Evolutionary conservation across 495 filamentous ascomycete species (phyloP), one percentile per base, ranked within the genome.

Genomic region (Cairneyella variabilis): DNA sequence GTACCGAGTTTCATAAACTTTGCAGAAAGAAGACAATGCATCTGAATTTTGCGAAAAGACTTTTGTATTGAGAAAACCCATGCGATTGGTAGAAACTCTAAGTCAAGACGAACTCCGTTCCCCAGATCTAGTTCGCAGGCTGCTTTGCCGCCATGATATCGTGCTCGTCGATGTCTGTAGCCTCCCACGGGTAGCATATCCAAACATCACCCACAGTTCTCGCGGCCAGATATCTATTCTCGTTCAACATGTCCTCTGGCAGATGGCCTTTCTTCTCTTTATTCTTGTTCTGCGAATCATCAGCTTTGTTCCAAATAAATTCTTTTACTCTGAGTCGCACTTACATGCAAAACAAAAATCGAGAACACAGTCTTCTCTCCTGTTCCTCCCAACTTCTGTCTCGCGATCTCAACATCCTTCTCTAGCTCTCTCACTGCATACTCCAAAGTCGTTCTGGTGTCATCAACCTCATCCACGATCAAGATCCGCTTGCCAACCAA

Each of bases 101-200:
- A 34, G 14, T 14, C 30, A 8, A 34, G 30, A 14, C 30, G 14
- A 8, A 8, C 14, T 34, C 8, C 14, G 30, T 8, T 14, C n/a
- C n/a, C n/a, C n/a, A n/a, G n/a, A n/a, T 28, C 28, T 56, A 63
- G 10, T 51, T 50, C 22, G 56, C 16, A 39, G 56, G 39, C 60
- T 79, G 73, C 65, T 75, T 68, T 57, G 71, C 71, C 10, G 91
- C 87, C 53, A 89, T 70, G 46, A 69, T 59, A 69, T 97, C 92
- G 65, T 97, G 92, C 75, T 89, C 86, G 25, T 97, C 93, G 60
- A 97, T 97, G 69, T 97, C 88, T 72, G 73, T 88, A 37, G 95
- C 93, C 72, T 98, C 93, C 93, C 93, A 98, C n/a, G 93, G 93
- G 70, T 99, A 99, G 76, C 89, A 93, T 65, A 97, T 97, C 93